Base-by-base conservation (phyloP, 2,329 filamentous ascomycete genomes). In the Sclerotinia spermophila region DNA sequence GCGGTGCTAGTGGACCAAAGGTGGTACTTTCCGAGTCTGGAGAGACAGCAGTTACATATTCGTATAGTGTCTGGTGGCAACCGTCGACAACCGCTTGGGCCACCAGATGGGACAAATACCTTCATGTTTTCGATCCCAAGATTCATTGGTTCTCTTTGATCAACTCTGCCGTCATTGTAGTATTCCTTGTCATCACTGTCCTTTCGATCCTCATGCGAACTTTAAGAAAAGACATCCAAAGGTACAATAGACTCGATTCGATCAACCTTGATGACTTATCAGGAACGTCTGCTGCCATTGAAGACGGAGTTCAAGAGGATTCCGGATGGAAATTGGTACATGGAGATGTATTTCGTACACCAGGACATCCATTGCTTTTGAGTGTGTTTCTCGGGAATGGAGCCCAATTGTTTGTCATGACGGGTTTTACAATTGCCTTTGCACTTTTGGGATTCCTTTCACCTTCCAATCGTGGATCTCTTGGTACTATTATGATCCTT, bases 111-210 rank as follows among this genome's bases (percentile, higher is more conserved):
- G 96, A 99, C 85, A 98, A 97, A 82, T 98, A 98, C 80, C 86
- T 99, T 48, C 95, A 98, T 78, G 95, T 99, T 42, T 96, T 94
- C 79, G 94, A 98, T 80, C 94, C 96, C 67, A 96, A 96, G 84
- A 98, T 99, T 77, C 96, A 99, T 81, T 99, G 96, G 96, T 97
- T 98, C 84, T 97, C 94, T 72, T 89, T 99, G 65, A 92, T 98
- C 82, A 97, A 97, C 82, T 97, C 94, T 48, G 92, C 96, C 65
- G 90, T 98, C 59, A 97, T 99, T 73, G 94, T 99, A 66, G 86
- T 97, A 64, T 96, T 98, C 81, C 85, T 98, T 55, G 90, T 95
- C 48, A 88, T 94, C 60, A 97, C 96, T 77, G 96, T 99, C 74
- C 91, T 91, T 81, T 97, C 94, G n/a, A 93, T 98, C 61, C 85